Evolutionary conservation across 2,329 filamentous ascomycete genomes (phyloP).

Genomic region (Beauveria brongniartii): DNA sequence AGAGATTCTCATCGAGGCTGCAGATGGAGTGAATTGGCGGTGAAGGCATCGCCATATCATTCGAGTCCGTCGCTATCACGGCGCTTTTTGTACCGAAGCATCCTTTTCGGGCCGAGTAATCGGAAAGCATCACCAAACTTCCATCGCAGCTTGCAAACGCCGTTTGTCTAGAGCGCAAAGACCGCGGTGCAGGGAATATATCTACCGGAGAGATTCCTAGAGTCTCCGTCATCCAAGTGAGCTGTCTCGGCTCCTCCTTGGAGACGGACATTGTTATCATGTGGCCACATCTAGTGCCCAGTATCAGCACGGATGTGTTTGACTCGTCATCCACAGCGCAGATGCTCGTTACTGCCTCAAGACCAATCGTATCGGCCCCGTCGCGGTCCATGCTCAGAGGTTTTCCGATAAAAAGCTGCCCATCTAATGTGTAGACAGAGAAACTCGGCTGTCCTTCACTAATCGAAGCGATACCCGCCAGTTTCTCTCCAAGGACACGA

Average conservation of each 20-base stretch:
- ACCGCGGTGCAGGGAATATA: conserved; percentile 22
- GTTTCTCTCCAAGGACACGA: background rate
- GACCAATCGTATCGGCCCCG: background rate
- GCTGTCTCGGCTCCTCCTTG: conserved; percentile 15
- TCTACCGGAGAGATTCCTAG: conserved; percentile 29
- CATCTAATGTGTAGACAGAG: conserved; percentile 5
- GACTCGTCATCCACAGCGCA: conserved; percentile 22
- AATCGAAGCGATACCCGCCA: background rate
- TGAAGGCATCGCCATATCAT: conserved; percentile 35
- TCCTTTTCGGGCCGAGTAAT: conserved; percentile 22
- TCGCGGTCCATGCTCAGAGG: background rate
- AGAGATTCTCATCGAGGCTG: conserved; percentile 32
- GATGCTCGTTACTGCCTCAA: conserved; percentile 41
- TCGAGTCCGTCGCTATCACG: conserved; percentile 45
- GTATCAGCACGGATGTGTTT: conserved; percentile 26
- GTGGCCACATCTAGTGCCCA: conserved; percentile 46
- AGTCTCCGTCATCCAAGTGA: conserved; percentile 23
- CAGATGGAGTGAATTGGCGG: conserved; percentile 41
- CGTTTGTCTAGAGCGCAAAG: conserved; percentile 19
- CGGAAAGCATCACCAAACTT: conserved; percentile 34
- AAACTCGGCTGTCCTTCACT: background rate
- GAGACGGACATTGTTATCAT: conserved; percentile 32
- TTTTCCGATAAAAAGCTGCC: background rate
- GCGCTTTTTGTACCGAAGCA: conserved; percentile 33
- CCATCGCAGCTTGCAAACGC: conserved; percentile 43